Evolutionary conservation across 2,329 filamentous ascomycete genomes (phyloP), one percentile per base, ranked within the genome.

Genomic region (Alternaria incomplexa): DNA sequence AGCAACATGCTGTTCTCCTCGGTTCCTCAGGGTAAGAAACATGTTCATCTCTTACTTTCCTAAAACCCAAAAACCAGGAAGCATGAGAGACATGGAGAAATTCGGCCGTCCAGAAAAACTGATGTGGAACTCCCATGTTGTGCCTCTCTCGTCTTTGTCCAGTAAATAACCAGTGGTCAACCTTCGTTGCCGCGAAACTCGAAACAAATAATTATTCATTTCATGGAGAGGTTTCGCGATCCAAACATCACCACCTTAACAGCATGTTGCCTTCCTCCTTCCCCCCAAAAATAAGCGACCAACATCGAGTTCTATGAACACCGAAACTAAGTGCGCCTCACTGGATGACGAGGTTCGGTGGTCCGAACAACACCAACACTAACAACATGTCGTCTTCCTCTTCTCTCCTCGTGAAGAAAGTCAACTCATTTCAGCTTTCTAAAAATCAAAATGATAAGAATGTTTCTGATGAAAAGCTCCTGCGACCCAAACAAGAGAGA

Each of bases 51-150:
- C 11, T 17, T 6, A 3, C 2, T 6, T 40, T 2, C 2, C 2
- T 11, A 40, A 17, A n/a, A 17, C 0, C n/a, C n/a, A 10, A 17
- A 17, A 40, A 3, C 0, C 0, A 5, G 9, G 9, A 40, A 17
- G 5, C 5, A 0, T 40, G 1, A 1, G 0, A 0, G 36, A 40
- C n/a, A 40, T 40, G 36, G n/a, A 40, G 36, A 17, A n/a, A 40
- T 40, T 17, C n/a, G 5, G n/a, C 9, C 9, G n/a, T 40, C 32
- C 15, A 10, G 1, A n/a, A n/a, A n/a, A n/a, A n/a, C n/a, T n/a
- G n/a, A n/a, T n/a, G n/a, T n/a, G n/a, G n/a, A n/a, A n/a, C n/a
- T n/a, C n/a, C n/a, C n/a, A n/a, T n/a, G n/a, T n/a, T n/a, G n/a
- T n/a, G 32, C 2, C 1, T 40, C 2, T 5, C 15, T 40, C n/a